These are phyloP conservation scores for Penicillium sp. DNA, from an alignment of 2,329 filamentous ascomycete genomes.

Conservation along the genomic window DNA sequence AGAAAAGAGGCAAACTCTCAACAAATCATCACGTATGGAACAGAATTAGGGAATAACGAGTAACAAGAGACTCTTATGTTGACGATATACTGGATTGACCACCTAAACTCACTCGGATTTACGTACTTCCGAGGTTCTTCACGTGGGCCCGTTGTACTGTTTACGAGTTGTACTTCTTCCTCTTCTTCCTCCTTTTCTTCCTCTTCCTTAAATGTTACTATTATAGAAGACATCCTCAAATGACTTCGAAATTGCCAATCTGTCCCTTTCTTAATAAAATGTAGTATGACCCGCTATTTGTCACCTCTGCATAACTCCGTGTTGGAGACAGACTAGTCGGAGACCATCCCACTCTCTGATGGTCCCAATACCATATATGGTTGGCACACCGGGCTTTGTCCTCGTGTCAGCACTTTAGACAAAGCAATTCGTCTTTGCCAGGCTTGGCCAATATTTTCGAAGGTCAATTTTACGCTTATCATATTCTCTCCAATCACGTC, in stretches of 20 bases:
- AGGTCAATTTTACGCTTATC: neutral
- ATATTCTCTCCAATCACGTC: conserved; percentile 2
- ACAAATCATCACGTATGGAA: neutral
- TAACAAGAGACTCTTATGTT: conserved; percentile 13
- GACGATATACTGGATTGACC: conserved; percentile 28
- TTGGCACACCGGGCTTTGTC: neutral
- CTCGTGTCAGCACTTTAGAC: neutral
- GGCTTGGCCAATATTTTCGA: neutral
- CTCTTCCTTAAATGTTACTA: neutral
- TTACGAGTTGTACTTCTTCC: neutral
- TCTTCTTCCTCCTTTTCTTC: neutral
- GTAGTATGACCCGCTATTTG: neutral
- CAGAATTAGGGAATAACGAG: neutral
- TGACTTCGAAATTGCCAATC: neutral
- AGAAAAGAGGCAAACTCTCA: conserved; percentile 6
- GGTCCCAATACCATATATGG: neutral
- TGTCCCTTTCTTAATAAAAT: neutral
- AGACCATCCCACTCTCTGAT: conserved; percentile 1
- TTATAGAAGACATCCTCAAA: neutral
- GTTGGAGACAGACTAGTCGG: conserved; percentile 2
- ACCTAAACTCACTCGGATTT: conserved; percentile 28
- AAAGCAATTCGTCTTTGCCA: neutral
- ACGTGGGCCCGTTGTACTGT: conserved; percentile 9
- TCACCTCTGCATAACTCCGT: conserved; percentile 1
- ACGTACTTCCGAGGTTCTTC: conserved; percentile 23